A percentile compares a stretch with the other conserved stretches of the same genome.
Conservation (phyloP, 371 early-diverging fungal genomes). For the Mortierella polycephala region DNA sequence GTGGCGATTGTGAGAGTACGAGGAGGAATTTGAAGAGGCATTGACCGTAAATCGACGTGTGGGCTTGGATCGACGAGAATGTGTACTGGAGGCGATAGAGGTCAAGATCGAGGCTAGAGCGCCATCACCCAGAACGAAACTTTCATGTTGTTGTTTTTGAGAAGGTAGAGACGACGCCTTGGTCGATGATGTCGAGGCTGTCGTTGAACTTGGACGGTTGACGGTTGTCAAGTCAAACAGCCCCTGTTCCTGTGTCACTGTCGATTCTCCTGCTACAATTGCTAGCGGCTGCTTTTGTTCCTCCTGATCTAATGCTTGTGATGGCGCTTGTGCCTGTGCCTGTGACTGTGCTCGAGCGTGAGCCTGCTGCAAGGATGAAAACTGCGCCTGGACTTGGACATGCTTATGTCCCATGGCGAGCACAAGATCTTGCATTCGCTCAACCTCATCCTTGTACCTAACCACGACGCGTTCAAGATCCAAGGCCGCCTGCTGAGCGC, state of each 20-base stretch:
- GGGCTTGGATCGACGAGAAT: constrained; percentile 18
- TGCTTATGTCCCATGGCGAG: constrained; percentile 36
- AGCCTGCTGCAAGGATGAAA: constrained; percentile 16
- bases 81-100: constrained; percentile 24
- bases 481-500: constrained; percentile 20
- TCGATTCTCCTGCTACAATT: not conserved
- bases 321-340: not conserved
- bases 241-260: not conserved
- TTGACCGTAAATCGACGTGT: constrained; percentile 37
- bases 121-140: constrained; percentile 14
- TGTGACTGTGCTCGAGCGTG: not conserved
- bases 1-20: too few relatives aligned
- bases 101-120: constrained; percentile 22
- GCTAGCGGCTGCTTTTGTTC: constrained; percentile 6
- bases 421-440: constrained; percentile 32
- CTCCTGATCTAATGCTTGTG: not conserved
- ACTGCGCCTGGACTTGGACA: constrained; percentile 24
- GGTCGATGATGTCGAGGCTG: constrained; percentile 7
- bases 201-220: not conserved
- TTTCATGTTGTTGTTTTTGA: not conserved
- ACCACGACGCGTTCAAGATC: constrained; percentile 29
- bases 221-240: not conserved
- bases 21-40: not conserved
- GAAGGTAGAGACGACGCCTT: not conserved
- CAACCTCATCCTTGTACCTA: constrained; percentile 29